phyloP scores from a whole-genome alignment of 805 yeast genomes.

The Candida hungchunana region DNA sequence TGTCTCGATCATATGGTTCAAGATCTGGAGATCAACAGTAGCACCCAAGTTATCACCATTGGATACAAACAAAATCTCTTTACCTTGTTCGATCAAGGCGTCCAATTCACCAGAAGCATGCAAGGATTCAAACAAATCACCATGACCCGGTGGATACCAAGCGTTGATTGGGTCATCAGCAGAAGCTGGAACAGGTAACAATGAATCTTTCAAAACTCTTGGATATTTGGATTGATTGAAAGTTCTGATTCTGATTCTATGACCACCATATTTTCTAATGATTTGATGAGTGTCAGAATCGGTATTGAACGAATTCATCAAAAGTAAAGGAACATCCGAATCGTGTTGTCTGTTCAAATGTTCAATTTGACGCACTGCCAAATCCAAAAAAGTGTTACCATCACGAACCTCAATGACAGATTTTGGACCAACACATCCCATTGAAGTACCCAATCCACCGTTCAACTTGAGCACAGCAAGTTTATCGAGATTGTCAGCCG shows the following conservation, averaged over 20 bases:
- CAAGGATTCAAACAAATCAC: constrained; percentile 91
- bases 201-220: constrained; percentile 91
- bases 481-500: constrained; percentile 51
- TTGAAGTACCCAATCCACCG: constrained; percentile 98
- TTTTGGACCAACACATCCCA: constrained; percentile 99
- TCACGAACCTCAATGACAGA: constrained; percentile 98
- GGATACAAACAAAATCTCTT: constrained; percentile 91
- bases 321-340: constrained; percentile 89
- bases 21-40: constrained; percentile 86
- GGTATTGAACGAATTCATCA: constrained; percentile 98
- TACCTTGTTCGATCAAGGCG: constrained; percentile 83
- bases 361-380: constrained; percentile 95
- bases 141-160: constrained; percentile 99
- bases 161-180: constrained; percentile 70
- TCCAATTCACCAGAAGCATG: constrained; percentile 90
- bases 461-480: constrained; percentile 94
- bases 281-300: constrained; percentile 92
- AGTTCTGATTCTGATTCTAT: constrained; percentile 89
- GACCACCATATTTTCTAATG: constrained; percentile 95
- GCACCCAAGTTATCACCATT: constrained; percentile 99
- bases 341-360: constrained; percentile 85
- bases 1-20: constrained; percentile 89
- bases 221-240: constrained; percentile 99
- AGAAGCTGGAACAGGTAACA: constrained; percentile 86
- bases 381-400: constrained; percentile 94